Conservation (phyloP, 495 filamentous ascomycete genomes). For the Hypoxylon fuscum region DNA sequence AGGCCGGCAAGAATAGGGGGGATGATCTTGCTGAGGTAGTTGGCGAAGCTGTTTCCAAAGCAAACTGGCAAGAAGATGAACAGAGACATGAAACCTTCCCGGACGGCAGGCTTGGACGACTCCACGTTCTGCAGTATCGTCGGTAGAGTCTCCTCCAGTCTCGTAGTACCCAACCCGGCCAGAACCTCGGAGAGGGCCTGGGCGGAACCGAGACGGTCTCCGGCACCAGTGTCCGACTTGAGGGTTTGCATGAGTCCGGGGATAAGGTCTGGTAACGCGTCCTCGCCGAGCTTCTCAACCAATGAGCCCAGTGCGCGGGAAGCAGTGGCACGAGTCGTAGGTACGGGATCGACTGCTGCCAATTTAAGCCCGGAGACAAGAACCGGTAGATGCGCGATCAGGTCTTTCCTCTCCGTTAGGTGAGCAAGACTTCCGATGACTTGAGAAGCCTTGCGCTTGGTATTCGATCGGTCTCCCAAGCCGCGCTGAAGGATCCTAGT, state of each 20-base stretch:
- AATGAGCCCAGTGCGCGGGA: slow-evolving; percentile 95
- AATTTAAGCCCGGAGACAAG: slow-evolving; percentile 88
- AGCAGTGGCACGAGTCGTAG: slow-evolving; percentile 94
- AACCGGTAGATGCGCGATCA: slow-evolving; percentile 89
- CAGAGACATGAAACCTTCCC: slow-evolving; percentile 98
- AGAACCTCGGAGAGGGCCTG: slow-evolving; percentile 97
- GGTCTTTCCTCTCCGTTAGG: slow-evolving; percentile 93
- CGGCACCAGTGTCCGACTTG: slow-evolving; percentile 95
- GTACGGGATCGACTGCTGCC: slow-evolving; percentile 93
- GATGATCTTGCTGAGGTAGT: slow-evolving; percentile 94
- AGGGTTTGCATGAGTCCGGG: slow-evolving; percentile 96
- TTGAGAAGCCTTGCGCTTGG: slow-evolving; percentile 93
- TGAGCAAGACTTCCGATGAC: slow-evolving; percentile 98
- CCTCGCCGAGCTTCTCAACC: slow-evolving; percentile 96
- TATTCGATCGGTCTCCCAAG: slow-evolving; percentile 86
- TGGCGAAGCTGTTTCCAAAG: slow-evolving; percentile 98
- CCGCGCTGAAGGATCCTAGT: slow-evolving; percentile 95
- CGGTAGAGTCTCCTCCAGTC: slow-evolving; percentile 93
- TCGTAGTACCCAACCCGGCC: slow-evolving; percentile 88
- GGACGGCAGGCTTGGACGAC: slow-evolving; percentile 86
- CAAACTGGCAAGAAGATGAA: slow-evolving; percentile 99
- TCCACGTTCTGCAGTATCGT: slow-evolving; percentile 96
- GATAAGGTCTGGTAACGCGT: slow-evolving; percentile 95
- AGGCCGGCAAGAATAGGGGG: slow-evolving; percentile 94
- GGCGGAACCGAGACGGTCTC: slow-evolving; percentile 93